These are phyloP conservation scores for Aphanomyces stellatus DNA, from an alignment of 352 stramenopile genomes.

Conservation along the genomic window DNA sequence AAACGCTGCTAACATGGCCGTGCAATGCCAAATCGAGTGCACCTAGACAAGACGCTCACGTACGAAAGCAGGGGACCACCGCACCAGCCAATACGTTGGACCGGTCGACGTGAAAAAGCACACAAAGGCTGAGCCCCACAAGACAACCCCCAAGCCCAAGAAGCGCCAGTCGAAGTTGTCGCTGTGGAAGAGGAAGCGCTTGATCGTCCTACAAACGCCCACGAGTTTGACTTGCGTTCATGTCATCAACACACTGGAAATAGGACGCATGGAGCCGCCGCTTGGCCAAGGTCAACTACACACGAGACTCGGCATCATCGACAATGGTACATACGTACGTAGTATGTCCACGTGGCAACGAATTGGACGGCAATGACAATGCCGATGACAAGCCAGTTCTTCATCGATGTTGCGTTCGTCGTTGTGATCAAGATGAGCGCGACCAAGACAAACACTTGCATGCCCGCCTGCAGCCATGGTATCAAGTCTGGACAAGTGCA, in stretches of 20 bases:
- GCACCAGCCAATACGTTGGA: conserved; percentile 33
- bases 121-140: conserved; percentile 27
- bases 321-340: conserved; percentile 27
- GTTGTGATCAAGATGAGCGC: conserved; percentile 30
- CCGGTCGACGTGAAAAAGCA: conserved; percentile 30
- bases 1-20: conserved; percentile 27
- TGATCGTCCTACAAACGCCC: conserved; percentile 24
- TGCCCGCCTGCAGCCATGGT: conserved; percentile 22
- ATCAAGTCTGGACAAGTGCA: neutral
- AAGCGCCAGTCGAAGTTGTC: conserved; percentile 33
- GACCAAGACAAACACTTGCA: conserved; percentile 30
- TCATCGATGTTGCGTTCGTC: conserved; percentile 27
- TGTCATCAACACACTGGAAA: conserved; percentile 18
- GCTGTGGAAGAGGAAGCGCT: conserved; percentile 27
- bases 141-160: conserved; percentile 23
- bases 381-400: conserved; percentile 31
- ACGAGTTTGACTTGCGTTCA: no score
- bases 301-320: neutral
- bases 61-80: neutral
- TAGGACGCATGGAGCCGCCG: conserved; percentile 25
- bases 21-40: conserved; percentile 31
- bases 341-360: conserved; percentile 28
- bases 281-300: conserved; percentile 20
- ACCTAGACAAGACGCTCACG: conserved; percentile 17
- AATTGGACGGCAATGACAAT: conserved; percentile 27